Percentiles rank a stretch among this genome's conserved stretches.
Conservation (phyloP, 2,329 filamentous ascomycete species). For the Penicillium occitanis region DNA sequence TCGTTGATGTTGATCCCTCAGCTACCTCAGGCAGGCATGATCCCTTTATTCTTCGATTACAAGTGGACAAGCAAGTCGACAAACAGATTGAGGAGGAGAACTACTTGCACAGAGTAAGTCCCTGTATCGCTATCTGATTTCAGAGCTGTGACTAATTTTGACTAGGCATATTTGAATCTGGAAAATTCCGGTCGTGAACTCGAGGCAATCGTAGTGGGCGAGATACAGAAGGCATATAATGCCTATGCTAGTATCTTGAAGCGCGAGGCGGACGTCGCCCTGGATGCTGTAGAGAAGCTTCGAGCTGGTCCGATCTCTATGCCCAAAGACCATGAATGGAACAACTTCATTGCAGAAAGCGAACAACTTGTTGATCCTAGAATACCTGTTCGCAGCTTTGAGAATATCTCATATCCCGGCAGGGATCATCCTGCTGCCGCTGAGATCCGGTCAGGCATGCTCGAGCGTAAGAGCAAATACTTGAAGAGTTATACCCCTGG, state of each 20-base stretch:
- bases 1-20: slow-evolving; percentile 74
- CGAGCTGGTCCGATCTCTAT: slow-evolving; percentile 84
- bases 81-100: slow-evolving; percentile 96
- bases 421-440: slow-evolving; percentile 78
- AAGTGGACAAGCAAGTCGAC: slow-evolving; percentile 86
- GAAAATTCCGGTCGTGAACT: slow-evolving; percentile 92
- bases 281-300: slow-evolving; percentile 75
- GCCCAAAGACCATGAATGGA: slow-evolving; percentile 92
- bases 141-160: slow-evolving; percentile 26
- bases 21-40: slow-evolving; percentile 81
- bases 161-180: slow-evolving; percentile 85
- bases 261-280: slow-evolving; percentile 81
- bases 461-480: slow-evolving; percentile 98
- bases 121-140: neutral
- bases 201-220: slow-evolving; percentile 92
- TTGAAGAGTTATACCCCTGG: slow-evolving; percentile 95
- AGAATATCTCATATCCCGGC: slow-evolving; percentile 88
- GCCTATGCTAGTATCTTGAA: slow-evolving; percentile 89
- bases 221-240: slow-evolving; percentile 97
- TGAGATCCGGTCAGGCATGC: slow-evolving; percentile 83
- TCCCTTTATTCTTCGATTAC: slow-evolving; percentile 81
- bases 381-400: slow-evolving; percentile 71
- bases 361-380: slow-evolving; percentile 85
- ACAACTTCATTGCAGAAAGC: slow-evolving; percentile 73
- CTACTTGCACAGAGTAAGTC: slow-evolving; percentile 82